Evolutionary conservation across 106 monocot genomes (phyloP), one percentile per base, ranked within the genome.

Genomic region (Chionographis japonica): DNA sequence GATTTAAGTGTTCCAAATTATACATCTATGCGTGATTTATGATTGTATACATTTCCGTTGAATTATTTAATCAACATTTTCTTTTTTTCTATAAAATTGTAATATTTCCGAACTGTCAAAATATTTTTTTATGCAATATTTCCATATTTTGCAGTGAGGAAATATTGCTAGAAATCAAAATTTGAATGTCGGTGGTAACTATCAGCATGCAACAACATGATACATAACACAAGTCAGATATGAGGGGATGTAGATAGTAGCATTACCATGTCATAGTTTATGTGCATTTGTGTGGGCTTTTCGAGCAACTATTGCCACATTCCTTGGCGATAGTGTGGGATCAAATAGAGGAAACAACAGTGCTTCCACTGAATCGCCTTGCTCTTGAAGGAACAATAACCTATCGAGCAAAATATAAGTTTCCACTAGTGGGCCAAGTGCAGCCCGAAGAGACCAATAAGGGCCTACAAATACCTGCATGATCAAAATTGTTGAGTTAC

Each of bases 341-440:
- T 95, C 78, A 81, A 95, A 95, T 40, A 95, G 59, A 53, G 95
- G 95, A 58, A 91, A 65, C 66, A 95, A 56, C 17, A 72, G 66
- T 67, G 88, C 86, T 77, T 84, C 63, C 41, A 82, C 37, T 61
- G 52, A 65, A 75, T 69, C 46, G 37, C 76, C 71, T 75, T 85
- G 80, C 71, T 95, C 95, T 78, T 95, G 95, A 56, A 95, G 81
- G 67, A 84, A 95, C 54, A 95, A 74, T 69, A 95, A 71, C 68
- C 91, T 77, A 88, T 95, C 95, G 54, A 91, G 88, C 62, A 95
- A 81, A 65, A 95, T 79, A 74, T 88, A 95, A 61, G 91, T 88
- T 77, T 91, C 91, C 14, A 95, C 61, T 66, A 95, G 43, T 58
- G 88, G 91, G 7, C 88, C 91, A 37, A 95, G 72, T 60, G 91